Conservation (phyloP, 2,329 filamentous ascomycete species). For the Pseudogymnoascus sp. region DNA sequence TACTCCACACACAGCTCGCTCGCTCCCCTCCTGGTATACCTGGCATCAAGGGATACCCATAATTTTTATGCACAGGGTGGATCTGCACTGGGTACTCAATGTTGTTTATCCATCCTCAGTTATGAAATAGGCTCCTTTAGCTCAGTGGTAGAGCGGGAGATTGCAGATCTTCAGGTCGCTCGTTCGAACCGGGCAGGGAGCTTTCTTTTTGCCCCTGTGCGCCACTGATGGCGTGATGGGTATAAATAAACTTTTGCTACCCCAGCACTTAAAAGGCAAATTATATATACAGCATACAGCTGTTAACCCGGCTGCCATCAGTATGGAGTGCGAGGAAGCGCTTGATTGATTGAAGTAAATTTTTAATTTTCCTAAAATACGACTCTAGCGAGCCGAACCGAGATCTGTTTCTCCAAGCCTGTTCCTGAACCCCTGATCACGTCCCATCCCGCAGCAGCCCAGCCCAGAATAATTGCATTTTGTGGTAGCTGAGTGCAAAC, state of each 20-base stretch:
- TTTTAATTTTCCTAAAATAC: not conserved
- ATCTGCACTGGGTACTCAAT: not conserved
- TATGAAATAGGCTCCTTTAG: slow-evolving; percentile 11
- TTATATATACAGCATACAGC: not conserved
- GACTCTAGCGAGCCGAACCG: slow-evolving; percentile 3
- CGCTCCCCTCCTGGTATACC: not conserved
- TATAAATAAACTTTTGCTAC: not conserved
- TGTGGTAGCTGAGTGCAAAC: not conserved
- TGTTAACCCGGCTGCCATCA: not conserved
- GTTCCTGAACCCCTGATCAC: not conserved
- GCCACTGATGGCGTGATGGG: not conserved
- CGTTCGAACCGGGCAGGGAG: slow-evolving; percentile 12
- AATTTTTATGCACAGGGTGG: not conserved
- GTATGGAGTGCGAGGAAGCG: not conserved
- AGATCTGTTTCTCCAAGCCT: not conserved
- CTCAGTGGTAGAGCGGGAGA: slow-evolving; percentile 13
- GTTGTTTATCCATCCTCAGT: not conserved
- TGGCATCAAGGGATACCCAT: not conserved
- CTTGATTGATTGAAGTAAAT: not conserved
- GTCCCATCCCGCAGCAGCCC: not conserved
- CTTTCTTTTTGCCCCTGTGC: not conserved
- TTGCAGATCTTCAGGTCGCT: slow-evolving; percentile 13
- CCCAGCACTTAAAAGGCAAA: not conserved
- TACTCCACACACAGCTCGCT: not conserved
- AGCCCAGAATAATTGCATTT: not conserved